Conservation (phyloP, 2,329 filamentous ascomycete species). For the Septoria linicola region DNA sequence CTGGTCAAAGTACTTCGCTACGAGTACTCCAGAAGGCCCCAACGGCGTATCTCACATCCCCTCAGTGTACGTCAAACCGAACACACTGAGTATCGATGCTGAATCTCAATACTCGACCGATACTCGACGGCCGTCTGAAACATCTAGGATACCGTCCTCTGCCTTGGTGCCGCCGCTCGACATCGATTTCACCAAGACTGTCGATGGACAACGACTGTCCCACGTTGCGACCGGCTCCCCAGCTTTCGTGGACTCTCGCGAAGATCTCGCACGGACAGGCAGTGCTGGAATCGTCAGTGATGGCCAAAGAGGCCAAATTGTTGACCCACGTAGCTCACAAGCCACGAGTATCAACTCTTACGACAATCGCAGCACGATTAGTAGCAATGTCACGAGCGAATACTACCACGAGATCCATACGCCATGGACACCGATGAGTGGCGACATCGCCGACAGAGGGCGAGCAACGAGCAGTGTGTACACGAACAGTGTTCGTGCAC, state of each 20-base stretch:
- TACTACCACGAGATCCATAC: conserved; percentile 35
- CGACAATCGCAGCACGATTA: conserved; percentile 32
- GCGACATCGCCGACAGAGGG: conserved; percentile 27
- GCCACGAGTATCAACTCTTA: conserved; percentile 30
- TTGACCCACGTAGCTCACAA: conserved; percentile 31
- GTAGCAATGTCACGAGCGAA: conserved; percentile 35
- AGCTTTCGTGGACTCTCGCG: conserved; percentile 60
- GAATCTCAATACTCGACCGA: conserved; percentile 44
- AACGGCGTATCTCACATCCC: conserved; percentile 37
- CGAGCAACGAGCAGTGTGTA: conserved; percentile 47
- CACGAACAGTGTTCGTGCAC: conserved; percentile 45
- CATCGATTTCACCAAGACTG: conserved; percentile 50
- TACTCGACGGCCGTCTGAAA: conserved; percentile 51
- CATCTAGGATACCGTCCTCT: conserved; percentile 51
- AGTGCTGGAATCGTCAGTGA: conserved; percentile 22
- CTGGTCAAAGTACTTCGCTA: conserved; percentile 41
- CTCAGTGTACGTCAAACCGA: conserved; percentile 38
- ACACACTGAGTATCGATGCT: conserved; percentile 48
- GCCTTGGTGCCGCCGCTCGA: conserved; percentile 68
- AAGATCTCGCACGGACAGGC: conserved; percentile 40
- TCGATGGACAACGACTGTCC: conserved; percentile 62
- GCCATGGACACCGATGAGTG: conserved; percentile 36
- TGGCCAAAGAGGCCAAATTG: conserved; percentile 34
- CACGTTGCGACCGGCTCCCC: conserved; percentile 69
- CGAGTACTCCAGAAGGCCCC: conserved; percentile 39